Evolutionary conservation across 306 rosid genomes (phyloP), one percentile per base, ranked within the genome.

Genomic region (Ziziphus jujuba): DNA sequence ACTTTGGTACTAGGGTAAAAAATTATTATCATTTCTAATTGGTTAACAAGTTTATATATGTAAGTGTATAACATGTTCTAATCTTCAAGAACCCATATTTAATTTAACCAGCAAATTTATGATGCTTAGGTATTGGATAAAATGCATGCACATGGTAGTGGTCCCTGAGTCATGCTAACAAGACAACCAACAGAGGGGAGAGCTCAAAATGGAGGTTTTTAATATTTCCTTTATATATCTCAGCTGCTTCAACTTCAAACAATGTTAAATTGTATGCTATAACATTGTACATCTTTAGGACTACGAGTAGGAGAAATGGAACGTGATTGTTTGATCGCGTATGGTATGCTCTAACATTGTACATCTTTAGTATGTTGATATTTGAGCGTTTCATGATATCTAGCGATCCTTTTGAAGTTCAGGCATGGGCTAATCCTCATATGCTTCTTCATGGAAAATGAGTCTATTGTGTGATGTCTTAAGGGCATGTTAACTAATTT

Each of bases 231-330:
- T 0, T 9, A 12, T 40, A 8, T 10, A 40, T 40, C 10, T 40
- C 12, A 40, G 12, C 45, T 40, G 9, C 45, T 40, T 40, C 45
- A 2, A 40, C 45, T 40, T 4, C 25, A 56, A 13, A 56, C 20
- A 56, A 35, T 10, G 36, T 28, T 52, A 13, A 33, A 25, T 28
- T 52, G 20, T 47, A 25, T 63, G 54, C 47, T 55, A 5, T 45
- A 23, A 70, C 56, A 52, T 65, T 72, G 23, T 66, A 44, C 17
- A 14, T 75, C 64, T 55, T 22, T 74, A 91, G 98, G 97, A 61
- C 83, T 93, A 19, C 96, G 98, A 5, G 95, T 90, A 13, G 97
- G 98, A 72, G 98, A 93, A 85, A 93, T 90, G 98, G 98, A 93
- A 78, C 96, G 97, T 0, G 96, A 93, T 88, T 86, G 96, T 72